Base-by-base conservation (phyloP, 768 basidiomycete genomes). In the Roridomyces roridus region DNA sequence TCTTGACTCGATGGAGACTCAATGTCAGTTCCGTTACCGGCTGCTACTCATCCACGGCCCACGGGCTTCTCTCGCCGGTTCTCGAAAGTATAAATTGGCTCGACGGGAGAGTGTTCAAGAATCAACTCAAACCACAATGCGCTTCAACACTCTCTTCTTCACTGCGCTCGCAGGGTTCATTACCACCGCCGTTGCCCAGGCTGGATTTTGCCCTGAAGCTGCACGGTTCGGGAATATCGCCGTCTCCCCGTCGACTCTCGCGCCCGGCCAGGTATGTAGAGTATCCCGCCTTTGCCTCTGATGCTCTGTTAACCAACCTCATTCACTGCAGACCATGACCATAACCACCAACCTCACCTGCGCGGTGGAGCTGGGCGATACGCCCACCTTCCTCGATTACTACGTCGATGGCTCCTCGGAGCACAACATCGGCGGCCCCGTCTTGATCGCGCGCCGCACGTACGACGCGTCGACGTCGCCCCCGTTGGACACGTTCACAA, bases 301-400 rank as follows among this genome's bases (percentile, higher is more conserved):
- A 20, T 20, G n/a, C 15, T 36, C 5, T 36, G 11, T 21, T 17
- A 1, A 24, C n/a, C 2, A 6, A 17, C 34, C 17, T 21, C 23
- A 12, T 15, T n/a, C n/a, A n/a, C n/a, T n/a, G n/a, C 23, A 60
- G 59, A 55, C 43, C 5, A 52, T 56, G 46, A 61, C 50, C n/a
- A 40, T 61, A 36, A 51, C 20, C n/a, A n/a, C n/a, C n/a, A n/a
- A n/a, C n/a, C n/a, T n/a, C n/a, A n/a, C n/a, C n/a, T n/a, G n/a
- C n/a, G 59, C 59, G 5, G 21, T 61, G 34, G 45, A 61, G 46
- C 17, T 48, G 18, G 59, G 40, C 18, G 39, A 61, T 35, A 61
- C 54, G 12, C 59, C 59, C 10, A 61, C 59, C 2, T 61, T 46
- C 55, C 50, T 61, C 21, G 54, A 61, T 35, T 61, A 61, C 23